phyloP scores from a whole-genome alignment of 345 rosid genomes.

The Nephelium lappaceum region DNA sequence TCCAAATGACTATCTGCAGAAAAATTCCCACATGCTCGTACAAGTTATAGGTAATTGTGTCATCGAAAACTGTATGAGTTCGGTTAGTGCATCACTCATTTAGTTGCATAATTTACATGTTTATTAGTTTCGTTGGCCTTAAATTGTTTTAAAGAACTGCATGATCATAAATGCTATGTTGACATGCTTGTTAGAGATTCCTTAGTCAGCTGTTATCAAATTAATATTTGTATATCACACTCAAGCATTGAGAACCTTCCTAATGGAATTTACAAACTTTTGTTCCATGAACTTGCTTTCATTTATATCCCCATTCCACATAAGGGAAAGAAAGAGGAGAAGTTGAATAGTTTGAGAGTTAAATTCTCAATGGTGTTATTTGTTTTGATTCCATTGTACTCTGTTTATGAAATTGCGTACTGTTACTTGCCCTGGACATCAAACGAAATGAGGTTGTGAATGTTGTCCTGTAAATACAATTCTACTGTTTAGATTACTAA shows the following conservation, averaged over 20 bases:
- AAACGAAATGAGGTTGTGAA: not conserved
- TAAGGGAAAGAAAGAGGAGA: no score
- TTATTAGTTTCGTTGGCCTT: not conserved
- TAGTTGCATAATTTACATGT: not conserved
- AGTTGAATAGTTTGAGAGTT: no score
- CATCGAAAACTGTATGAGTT: not conserved
- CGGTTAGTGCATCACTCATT: not conserved
- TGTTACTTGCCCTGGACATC: not conserved
- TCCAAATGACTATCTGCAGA: conserved; percentile 44
- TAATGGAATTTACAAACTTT: not conserved
- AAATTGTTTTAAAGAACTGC: not conserved
- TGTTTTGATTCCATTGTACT: not conserved
- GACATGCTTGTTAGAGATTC: not conserved
- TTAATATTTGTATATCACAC: not conserved
- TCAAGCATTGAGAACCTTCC: not conserved
- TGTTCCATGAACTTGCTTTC: not conserved
- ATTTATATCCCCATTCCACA: no score
- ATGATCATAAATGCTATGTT: not conserved
- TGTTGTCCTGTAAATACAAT: not conserved
- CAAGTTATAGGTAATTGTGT: conserved; percentile 53
- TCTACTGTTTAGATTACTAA: not conserved
- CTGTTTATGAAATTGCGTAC: not conserved
- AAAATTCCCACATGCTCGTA: conserved; percentile 45
- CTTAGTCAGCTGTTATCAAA: not conserved
- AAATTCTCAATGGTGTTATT: not conserved